Evolutionary conservation across 1,284 basidiomycete genomes (phyloP).

Genomic region (Ceratobasidium sp.): DNA sequence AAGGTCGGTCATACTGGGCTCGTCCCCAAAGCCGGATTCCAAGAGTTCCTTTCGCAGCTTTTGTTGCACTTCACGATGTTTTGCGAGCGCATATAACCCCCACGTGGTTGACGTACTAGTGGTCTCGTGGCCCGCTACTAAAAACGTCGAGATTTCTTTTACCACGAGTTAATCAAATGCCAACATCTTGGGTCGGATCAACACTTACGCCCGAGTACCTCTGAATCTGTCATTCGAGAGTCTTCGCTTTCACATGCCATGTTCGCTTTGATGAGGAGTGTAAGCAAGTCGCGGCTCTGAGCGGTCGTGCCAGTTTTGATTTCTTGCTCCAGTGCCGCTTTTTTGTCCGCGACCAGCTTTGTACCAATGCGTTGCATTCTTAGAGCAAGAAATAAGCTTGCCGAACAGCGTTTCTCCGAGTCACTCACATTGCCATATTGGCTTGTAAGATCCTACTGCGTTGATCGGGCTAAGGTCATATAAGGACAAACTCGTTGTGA

Average conservation of each 20-base stretch:
- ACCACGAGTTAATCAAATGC: background rate
- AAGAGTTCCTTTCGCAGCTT: constrained; percentile 54
- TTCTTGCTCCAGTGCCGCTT: constrained; percentile 44
- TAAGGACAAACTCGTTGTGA: background rate
- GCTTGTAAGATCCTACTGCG: constrained; percentile 3
- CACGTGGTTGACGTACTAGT: constrained; percentile 56
- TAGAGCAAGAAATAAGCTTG: background rate
- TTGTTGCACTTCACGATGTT: constrained; percentile 53
- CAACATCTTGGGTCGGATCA: background rate
- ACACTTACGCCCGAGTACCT: constrained; percentile 57
- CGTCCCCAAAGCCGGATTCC: constrained; percentile 43
- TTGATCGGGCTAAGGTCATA: constrained; percentile 44
- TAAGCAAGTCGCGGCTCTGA: constrained; percentile 45
- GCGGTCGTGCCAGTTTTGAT: constrained; percentile 14
- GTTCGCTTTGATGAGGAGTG: constrained; percentile 50
- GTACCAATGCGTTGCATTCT: constrained; percentile 45
- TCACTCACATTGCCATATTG: constrained; percentile 1
- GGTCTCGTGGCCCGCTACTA: constrained; percentile 48
- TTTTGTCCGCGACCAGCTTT: constrained; percentile 51
- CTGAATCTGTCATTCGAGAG: constrained; percentile 55
- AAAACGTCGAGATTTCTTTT: constrained; percentile 39
- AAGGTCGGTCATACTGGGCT: constrained; percentile 36
- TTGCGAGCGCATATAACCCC: constrained; percentile 55
- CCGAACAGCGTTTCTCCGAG: background rate
- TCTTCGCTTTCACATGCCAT: constrained; percentile 49